A percentile compares a stretch with the other conserved stretches of the same genome.
Conservation (phyloP, 257 asterid genomes). For the Fraxinus quadrangulata region DNA sequence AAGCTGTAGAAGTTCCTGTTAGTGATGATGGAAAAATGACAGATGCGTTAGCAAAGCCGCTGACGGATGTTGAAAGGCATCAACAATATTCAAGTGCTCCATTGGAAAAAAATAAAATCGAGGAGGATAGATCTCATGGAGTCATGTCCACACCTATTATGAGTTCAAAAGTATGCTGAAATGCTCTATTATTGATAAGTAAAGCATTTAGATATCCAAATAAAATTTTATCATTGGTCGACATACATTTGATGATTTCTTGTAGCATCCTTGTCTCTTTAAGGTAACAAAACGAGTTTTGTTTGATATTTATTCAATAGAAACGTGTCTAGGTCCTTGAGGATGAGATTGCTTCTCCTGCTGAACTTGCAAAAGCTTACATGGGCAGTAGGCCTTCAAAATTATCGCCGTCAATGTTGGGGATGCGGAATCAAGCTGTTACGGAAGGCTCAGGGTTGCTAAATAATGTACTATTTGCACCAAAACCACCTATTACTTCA, state of each 20-base stretch:
- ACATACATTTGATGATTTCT: neutral
- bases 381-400: slow-evolving; percentile 81
- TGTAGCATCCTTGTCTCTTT: slow-evolving; percentile 8
- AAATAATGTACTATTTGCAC: slow-evolving; percentile 38
- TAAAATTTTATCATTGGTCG: slow-evolving; percentile 10
- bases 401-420: slow-evolving; percentile 63
- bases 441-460: slow-evolving; percentile 48
- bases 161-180: slow-evolving; percentile 45
- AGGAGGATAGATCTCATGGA: slow-evolving; percentile 37
- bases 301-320: slow-evolving; percentile 23
- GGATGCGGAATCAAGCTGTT: slow-evolving; percentile 48
- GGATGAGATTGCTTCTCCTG: slow-evolving; percentile 74
- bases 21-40: slow-evolving; percentile 30
- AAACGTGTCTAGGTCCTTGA: slow-evolving; percentile 53
- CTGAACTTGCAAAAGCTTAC: slow-evolving; percentile 93
- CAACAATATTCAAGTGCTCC: slow-evolving; percentile 35
- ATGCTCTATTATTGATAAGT: neutral
- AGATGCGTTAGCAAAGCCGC: slow-evolving; percentile 31
- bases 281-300: slow-evolving; percentile 20
- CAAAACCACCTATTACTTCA: slow-evolving; percentile 47
- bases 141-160: slow-evolving; percentile 37
- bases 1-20: slow-evolving; percentile 47
- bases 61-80: slow-evolving; percentile 40
- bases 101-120: slow-evolving; percentile 37
- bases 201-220: neutral